Conservation (phyloP, 805 yeast genomes). For the Teunomyces barrocoloradensis region DNA sequence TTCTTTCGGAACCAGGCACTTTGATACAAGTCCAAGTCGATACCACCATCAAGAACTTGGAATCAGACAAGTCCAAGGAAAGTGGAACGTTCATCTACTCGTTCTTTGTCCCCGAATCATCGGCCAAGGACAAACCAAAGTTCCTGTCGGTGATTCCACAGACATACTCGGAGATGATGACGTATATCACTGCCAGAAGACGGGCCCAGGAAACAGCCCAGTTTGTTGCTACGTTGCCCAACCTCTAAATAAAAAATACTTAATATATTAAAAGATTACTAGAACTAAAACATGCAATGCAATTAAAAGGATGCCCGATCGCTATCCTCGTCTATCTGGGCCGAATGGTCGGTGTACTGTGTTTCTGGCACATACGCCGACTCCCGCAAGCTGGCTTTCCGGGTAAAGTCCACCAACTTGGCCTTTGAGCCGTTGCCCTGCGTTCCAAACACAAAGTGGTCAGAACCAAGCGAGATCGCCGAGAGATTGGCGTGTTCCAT, state of each 20-base stretch:
- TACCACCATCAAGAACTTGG: constrained; percentile 70
- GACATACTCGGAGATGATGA: constrained; percentile 90
- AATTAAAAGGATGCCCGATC: background rate
- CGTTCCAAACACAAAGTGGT: constrained; percentile 7
- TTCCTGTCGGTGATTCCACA: constrained; percentile 79
- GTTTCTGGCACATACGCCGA: constrained; percentile 34
- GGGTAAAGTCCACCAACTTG: constrained; percentile 47
- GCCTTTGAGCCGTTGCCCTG: constrained; percentile 22
- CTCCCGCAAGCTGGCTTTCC: constrained; percentile 42
- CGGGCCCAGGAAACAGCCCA: constrained; percentile 80
- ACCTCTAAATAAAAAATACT: background rate
- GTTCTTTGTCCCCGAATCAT: constrained; percentile 73
- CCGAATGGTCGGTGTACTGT: constrained; percentile 30
- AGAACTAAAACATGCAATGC: background rate
- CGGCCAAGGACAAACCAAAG: constrained; percentile 48
- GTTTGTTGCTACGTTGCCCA: constrained; percentile 46
- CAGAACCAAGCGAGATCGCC: constrained; percentile 19
- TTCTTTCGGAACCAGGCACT: constrained; percentile 76
- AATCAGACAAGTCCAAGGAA: constrained; percentile 57
- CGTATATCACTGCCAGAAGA: constrained; percentile 85
- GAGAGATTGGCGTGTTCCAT: constrained; percentile 18
- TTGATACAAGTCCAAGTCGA: constrained; percentile 87
- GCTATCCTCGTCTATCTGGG: constrained; percentile 28
- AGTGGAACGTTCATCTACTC: constrained; percentile 89
- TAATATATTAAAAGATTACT: background rate